phyloP scores from a whole-genome alignment of 116 monocot species.

The Iris pallida region DNA sequence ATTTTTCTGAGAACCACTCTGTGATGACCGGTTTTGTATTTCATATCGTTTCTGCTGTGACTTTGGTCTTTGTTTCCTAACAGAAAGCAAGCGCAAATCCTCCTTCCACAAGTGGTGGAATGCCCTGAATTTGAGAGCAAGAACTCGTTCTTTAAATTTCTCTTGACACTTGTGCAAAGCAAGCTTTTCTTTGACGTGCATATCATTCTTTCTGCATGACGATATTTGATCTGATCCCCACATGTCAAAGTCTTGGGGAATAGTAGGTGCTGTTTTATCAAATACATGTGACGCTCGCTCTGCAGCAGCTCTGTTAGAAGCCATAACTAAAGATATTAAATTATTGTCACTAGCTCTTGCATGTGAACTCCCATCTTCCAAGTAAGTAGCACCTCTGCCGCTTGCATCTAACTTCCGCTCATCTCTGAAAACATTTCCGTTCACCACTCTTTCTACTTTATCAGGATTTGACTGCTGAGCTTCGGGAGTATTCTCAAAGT shows the following conservation, averaged over 20 bases:
- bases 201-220: constrained; percentile 24
- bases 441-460: background rate
- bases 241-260: constrained; percentile 15
- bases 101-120: constrained; percentile 75
- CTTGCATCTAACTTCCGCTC: background rate
- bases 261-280: constrained; percentile 8
- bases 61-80: constrained; percentile 49
- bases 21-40: constrained; percentile 24
- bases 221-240: constrained; percentile 22
- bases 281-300: constrained; percentile 31
- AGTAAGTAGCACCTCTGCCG: constrained; percentile 2
- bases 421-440: background rate
- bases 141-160: constrained; percentile 65
- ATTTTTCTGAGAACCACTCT: constrained; percentile 40
- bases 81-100: constrained; percentile 50
- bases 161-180: constrained; percentile 30
- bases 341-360: constrained; percentile 1
- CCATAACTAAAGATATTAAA: constrained; percentile 31
- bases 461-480: background rate
- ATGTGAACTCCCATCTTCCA: background rate
- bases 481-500: too few relatives aligned
- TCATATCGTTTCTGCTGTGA: constrained; percentile 55
- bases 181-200: constrained; percentile 40
- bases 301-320: constrained; percentile 41
- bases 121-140: constrained; percentile 61